phyloP scores from a whole-genome alignment of 2,329 filamentous ascomycete genomes.

The Domatiomyces catenatus region DNA sequence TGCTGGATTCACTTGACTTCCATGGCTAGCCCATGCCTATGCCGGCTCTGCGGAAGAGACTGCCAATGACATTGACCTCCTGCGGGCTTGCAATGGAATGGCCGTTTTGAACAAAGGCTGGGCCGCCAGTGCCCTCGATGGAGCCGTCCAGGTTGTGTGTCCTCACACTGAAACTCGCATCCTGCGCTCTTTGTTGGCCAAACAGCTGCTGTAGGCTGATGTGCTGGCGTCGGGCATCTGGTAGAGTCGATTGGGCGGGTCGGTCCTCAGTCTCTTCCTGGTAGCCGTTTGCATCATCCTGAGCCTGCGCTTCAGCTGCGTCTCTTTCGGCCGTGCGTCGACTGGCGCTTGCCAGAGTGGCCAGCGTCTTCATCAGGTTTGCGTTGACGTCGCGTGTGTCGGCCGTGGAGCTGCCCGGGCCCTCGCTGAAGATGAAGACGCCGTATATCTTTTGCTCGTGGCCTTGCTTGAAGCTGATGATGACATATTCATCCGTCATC shows the following conservation, averaged over 20 bases:
- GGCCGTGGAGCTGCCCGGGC: conserved; percentile 38
- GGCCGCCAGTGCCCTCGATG: neutral
- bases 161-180: conserved; percentile 36
- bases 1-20: conserved; percentile 15
- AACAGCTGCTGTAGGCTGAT: conserved; percentile 39
- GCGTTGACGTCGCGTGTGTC: conserved; percentile 37
- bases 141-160: conserved; percentile 24
- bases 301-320: conserved; percentile 19
- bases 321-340: conserved; percentile 29
- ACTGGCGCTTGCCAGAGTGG: conserved; percentile 36
- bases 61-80: conserved; percentile 25
- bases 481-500: conserved; percentile 46
- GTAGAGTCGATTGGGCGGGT: conserved; percentile 5
- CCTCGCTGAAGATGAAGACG: conserved; percentile 50
- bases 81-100: conserved; percentile 4
- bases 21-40: conserved; percentile 16
- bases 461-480: conserved; percentile 32
- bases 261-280: conserved; percentile 26
- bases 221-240: conserved; percentile 36
- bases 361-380: conserved; percentile 40
- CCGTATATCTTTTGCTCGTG: conserved; percentile 35
- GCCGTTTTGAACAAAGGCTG: conserved; percentile 1
- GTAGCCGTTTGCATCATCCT: conserved; percentile 20
- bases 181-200: conserved; percentile 38
- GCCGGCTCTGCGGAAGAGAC: conserved; percentile 30